Evolutionary conservation across 352 stramenopile species (phyloP).

Genomic region (Globisporangium heterothallicum): DNA sequence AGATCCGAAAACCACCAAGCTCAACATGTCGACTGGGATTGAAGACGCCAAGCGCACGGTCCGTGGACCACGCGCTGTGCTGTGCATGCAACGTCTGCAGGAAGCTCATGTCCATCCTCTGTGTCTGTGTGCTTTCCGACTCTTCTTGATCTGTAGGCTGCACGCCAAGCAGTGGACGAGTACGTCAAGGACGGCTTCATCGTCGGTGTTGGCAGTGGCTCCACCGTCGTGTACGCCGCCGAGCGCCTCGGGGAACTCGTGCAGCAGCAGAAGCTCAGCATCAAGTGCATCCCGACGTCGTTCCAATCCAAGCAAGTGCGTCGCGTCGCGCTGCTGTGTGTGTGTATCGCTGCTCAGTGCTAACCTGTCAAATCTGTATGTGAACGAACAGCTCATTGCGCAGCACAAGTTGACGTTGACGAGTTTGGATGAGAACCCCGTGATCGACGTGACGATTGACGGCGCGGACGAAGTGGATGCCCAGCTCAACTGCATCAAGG

Average conservation of each 20-base stretch:
- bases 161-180: conserved; percentile 88
- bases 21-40: conserved; percentile 34
- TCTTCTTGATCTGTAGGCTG: conserved; percentile 33
- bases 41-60: conserved; percentile 77
- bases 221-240: conserved; percentile 97
- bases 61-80: conserved; percentile 2
- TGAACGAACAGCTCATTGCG: conserved; percentile 65
- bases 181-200: conserved; percentile 93
- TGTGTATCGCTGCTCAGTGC: not conserved
- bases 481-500: conserved; percentile 98
- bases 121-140: no score
- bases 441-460: conserved; percentile 98
- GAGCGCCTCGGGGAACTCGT: conserved; percentile 94
- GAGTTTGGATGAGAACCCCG: conserved; percentile 73
- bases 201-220: conserved; percentile 97
- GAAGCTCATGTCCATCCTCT: no score
- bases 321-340: not conserved
- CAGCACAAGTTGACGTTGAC: conserved; percentile 74
- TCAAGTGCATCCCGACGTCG: conserved; percentile 97
- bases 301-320: conserved; percentile 93
- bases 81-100: not conserved
- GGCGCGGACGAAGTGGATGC: conserved; percentile 96
- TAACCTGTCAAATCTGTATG: not conserved
- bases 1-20: not conserved
- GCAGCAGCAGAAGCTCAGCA: conserved; percentile 87